Base-by-base conservation (phyloP, 352 stramenopile genomes). In the Globisporangium takayamanum region DNA sequence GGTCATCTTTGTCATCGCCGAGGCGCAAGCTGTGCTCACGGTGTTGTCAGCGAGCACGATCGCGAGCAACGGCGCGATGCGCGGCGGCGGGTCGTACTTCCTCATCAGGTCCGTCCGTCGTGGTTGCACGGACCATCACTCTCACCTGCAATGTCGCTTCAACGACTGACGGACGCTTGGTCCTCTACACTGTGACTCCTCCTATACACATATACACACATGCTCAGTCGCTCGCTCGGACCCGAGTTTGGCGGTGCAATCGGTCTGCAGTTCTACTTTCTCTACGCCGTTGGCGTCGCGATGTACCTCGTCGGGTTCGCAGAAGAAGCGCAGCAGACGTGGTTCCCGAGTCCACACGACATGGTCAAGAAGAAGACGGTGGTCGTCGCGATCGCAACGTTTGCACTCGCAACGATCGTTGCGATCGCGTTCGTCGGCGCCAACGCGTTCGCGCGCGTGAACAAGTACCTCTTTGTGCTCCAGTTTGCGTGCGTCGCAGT, bases 221-320 rank as follows among this genome's bases (percentile, higher is more conserved):
- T 22, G 22, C 22, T 22, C 61, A 85, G 76, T 64, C 77, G 77
- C 3, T 84, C 73, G 18, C 65, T 96, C 0, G 90, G 90, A 0
- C 73, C 87, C 0, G 85, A 97, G 59, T 84, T 96, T 56, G 92
- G 89, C 8, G 87, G 86, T n/a, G 83, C 89, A 0, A 78, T 98
- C 20, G 89, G 92, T 5, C 55, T 97, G 6, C 76, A 97, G 33
- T 98, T 97, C 64, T 98, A 97, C 66, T 79, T 96, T 57, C 62
- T 87, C 11, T 86, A 92, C 33, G 72, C 78, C 0, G 74, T 91
- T 5, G 83, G 76, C 2, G 71, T 88, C 18, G 71, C 79, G 5
- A 83, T 93, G 77, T 93, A 92, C 54, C 63, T 94, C 10, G 79
- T 93, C 20, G 84, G 84, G 1, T 92, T 94, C 45, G 84, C 79